phyloP scores from a whole-genome alignment of 345 rosid species.

The Arabis hirsuta region DNA sequence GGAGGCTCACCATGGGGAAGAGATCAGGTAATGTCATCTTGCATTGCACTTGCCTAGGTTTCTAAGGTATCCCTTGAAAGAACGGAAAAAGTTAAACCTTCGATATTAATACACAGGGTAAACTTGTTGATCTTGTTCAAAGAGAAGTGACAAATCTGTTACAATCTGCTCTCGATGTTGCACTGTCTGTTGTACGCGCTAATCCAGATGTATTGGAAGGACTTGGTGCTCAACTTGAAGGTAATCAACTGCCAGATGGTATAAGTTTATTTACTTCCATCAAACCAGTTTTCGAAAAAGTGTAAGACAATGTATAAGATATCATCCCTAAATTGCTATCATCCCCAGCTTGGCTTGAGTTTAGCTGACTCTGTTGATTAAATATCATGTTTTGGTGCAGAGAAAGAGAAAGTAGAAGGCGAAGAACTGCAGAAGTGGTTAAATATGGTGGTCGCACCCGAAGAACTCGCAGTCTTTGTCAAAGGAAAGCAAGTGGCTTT shows the following conservation, averaged over 20 bases:
- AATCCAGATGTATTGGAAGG: conserved; percentile 89
- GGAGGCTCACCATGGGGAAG: conserved; percentile 81
- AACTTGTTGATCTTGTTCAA: conserved; percentile 91
- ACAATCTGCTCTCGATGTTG: conserved; percentile 79
- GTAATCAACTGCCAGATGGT: conserved; percentile 45
- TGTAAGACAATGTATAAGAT: background rate
- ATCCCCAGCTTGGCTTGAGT: conserved; percentile 17
- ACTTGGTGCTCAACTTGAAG: conserved; percentile 93
- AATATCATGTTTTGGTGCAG: conserved; percentile 49
- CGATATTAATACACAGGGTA: conserved; percentile 61
- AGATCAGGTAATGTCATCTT: conserved; percentile 65
- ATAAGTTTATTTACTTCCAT: background rate
- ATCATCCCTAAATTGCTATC: background rate
- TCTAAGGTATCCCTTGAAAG: background rate
- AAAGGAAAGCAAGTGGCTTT: conserved; percentile 62
- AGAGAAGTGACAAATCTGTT: conserved; percentile 76
- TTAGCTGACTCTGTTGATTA: conserved; percentile 12
- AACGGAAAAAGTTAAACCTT: conserved; percentile 10
- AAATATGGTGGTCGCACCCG: conserved; percentile 79
- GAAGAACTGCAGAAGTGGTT: conserved; percentile 89
- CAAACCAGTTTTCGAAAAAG: background rate
- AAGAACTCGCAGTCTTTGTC: conserved; percentile 69
- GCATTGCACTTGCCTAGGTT: conserved; percentile 4
- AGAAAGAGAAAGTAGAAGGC: conserved; percentile 94
- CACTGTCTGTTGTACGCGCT: conserved; percentile 80